Evolutionary conservation across 257 asterid genomes (phyloP).

Genomic region (Rehmannia glutinosa): DNA sequence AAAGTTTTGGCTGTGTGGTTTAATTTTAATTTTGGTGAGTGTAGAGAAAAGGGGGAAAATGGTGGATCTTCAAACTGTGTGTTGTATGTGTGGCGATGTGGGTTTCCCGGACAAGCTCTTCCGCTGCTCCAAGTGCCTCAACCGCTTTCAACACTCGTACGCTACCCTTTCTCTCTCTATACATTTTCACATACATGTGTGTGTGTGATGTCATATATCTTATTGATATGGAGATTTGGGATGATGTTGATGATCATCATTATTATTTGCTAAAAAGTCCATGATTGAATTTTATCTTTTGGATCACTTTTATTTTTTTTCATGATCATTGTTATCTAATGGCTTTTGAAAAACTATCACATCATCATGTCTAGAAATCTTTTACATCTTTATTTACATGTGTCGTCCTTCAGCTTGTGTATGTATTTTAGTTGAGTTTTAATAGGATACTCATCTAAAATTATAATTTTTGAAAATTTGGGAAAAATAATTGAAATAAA

Average conservation of each 20-base stretch:
- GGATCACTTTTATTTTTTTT: no score
- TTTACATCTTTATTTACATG: no score
- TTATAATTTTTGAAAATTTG: no score
- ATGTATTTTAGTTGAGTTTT: no score
- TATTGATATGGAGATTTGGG: constrained; percentile 5
- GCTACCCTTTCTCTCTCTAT: constrained; percentile 1
- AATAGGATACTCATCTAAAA: no score
- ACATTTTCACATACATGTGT: not conserved
- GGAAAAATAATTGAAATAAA: no score
- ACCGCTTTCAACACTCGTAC: constrained; percentile 96
- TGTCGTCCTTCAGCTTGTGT: no score
- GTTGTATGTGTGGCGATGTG: constrained; percentile 95
- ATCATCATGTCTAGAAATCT: no score
- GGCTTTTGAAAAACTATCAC: no score
- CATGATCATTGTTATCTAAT: no score
- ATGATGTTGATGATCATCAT: not conserved
- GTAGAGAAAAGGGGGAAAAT: constrained; percentile 16
- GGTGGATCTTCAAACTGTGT: constrained; percentile 84
- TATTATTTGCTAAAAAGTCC: no score
- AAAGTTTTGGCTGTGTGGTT: not conserved
- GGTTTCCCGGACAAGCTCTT: constrained; percentile 93
- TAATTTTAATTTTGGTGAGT: not conserved
- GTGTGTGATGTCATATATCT: not conserved
- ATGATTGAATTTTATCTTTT: no score
- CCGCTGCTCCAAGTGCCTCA: constrained; percentile 85